Conservation (phyloP, 805 yeast genomes). For the Tanozyma kutaoensis region DNA sequence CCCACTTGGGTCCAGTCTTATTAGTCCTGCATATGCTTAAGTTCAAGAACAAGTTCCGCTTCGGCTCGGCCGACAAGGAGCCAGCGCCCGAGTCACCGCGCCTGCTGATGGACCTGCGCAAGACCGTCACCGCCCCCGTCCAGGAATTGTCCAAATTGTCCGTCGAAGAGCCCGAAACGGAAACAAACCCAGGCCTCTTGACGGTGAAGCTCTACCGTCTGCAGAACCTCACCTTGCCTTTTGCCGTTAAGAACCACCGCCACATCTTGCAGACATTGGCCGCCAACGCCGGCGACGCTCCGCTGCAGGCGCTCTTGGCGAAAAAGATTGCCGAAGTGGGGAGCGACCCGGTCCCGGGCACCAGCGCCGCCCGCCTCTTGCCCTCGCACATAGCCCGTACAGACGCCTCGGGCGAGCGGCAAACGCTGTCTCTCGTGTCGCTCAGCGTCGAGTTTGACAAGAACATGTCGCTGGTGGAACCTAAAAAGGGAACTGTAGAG, state of each 20-base stretch:
- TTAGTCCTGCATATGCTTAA: too few relatives aligned
- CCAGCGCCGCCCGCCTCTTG: conserved; percentile 22
- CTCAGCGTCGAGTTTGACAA: conserved; percentile 91
- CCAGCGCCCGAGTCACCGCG: too few relatives aligned
- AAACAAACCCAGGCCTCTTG: conserved; percentile 49
- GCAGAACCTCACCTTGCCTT: conserved; percentile 55
- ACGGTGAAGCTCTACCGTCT: conserved; percentile 70
- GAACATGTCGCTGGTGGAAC: conserved; percentile 79
- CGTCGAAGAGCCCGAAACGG: conserved; percentile 1
- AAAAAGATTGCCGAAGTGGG: conserved; percentile 3
- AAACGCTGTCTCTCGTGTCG: conserved; percentile 52
- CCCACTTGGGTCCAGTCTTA: too few relatives aligned
- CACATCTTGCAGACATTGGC: conserved; percentile 53
- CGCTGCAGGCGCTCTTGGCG: conserved; percentile 2
- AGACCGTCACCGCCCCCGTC: too few relatives aligned
- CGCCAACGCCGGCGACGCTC: conserved; percentile 29
- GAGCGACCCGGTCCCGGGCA: conserved; percentile 15
- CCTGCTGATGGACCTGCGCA: too few relatives aligned
- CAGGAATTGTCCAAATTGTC: too few relatives aligned
- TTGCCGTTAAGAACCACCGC: conserved; percentile 51
- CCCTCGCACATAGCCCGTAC: conserved; percentile 43
- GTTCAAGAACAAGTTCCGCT: conserved; percentile 17
- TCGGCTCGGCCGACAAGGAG: conserved; percentile 9
- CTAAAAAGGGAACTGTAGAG: conserved; percentile 69
- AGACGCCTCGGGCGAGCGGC: conserved; percentile 24